Evolutionary conservation across 1,284 basidiomycete species (phyloP).

Genomic region (Tylopilus sp.): DNA sequence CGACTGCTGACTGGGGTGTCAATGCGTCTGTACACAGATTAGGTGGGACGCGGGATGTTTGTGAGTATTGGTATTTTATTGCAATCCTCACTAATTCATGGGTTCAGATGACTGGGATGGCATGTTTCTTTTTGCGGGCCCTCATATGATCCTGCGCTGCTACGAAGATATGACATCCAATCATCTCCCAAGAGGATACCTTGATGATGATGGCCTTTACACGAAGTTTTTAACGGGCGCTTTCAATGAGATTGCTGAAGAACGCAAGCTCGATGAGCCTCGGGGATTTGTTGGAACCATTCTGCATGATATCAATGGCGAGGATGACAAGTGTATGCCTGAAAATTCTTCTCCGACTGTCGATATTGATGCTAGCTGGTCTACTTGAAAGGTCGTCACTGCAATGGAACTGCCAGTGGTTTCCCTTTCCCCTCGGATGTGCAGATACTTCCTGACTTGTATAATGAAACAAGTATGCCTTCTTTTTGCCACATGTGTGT

Average conservation of each 20-base stretch:
- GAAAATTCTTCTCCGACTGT: not conserved
- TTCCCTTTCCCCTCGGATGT: not conserved
- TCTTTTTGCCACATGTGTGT: not conserved
- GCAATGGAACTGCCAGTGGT: constrained; percentile 1
- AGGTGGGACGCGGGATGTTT: constrained; percentile 22
- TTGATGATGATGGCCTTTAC: constrained; percentile 8
- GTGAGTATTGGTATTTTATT: constrained; percentile 7
- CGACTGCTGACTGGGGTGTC: constrained; percentile 14
- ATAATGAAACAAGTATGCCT: constrained; percentile 22
- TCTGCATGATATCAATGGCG: constrained; percentile 22
- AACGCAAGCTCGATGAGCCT: constrained; percentile 14
- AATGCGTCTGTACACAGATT: constrained; percentile 19
- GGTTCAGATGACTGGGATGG: constrained; percentile 24
- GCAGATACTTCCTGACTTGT: constrained; percentile 12
- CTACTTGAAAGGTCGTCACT: constrained; percentile 16
- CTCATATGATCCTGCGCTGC: constrained; percentile 24
- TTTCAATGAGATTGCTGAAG: constrained; percentile 4
- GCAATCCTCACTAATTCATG: not conserved
- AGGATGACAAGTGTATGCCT: constrained; percentile 15
- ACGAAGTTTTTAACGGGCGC: constrained; percentile 12
- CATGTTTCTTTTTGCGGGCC: constrained; percentile 29
- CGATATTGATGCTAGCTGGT: constrained; percentile 4
- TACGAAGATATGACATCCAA: constrained; percentile 21
- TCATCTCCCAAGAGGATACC: constrained; percentile 9
- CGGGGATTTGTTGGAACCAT: constrained; percentile 21